phyloP scores from a whole-genome alignment of 2,329 filamentous ascomycete species.

The Aspergillus fumigatiaffinis region DNA sequence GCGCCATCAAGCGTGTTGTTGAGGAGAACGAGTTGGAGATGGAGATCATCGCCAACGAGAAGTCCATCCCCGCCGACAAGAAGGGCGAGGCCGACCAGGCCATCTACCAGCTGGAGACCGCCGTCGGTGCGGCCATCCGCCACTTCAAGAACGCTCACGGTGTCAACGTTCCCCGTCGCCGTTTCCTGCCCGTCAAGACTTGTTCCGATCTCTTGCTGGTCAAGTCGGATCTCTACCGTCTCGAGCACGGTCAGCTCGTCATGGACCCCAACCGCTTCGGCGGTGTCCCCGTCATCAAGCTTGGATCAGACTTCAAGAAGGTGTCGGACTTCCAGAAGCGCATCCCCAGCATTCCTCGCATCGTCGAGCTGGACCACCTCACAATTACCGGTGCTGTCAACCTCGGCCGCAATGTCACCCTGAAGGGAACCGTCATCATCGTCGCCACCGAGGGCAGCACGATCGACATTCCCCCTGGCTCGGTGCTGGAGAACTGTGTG shows the following conservation, averaged over 20 bases:
- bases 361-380: conserved; percentile 63
- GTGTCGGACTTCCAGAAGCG: conserved; percentile 68
- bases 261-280: conserved; percentile 97
- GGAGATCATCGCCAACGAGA: conserved; percentile 99
- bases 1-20: conserved; percentile 96
- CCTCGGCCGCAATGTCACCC: conserved; percentile 87
- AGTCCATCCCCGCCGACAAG: conserved; percentile 97
- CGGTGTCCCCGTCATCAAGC: conserved; percentile 96
- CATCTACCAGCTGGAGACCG: conserved; percentile 97
- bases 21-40: conserved; percentile 98
- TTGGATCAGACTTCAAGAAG: conserved; percentile 99
- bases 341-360: conserved; percentile 49
- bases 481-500: conserved; percentile 96
- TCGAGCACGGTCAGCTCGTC: conserved; percentile 96
- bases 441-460: conserved; percentile 97
- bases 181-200: conserved; percentile 99
- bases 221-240: conserved; percentile 98
- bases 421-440: conserved; percentile 98
- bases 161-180: conserved; percentile 95
- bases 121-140: conserved; percentile 95
- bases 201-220: conserved; percentile 99
- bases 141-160: conserved; percentile 99
- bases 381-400: conserved; percentile 98
- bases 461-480: conserved; percentile 95
- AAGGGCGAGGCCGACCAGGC: conserved; percentile 98